Percentiles rank a stretch among this genome's conserved stretches.
Conservation (phyloP, 1,284 basidiomycete species). For the Trichosporon asahii region DNA sequence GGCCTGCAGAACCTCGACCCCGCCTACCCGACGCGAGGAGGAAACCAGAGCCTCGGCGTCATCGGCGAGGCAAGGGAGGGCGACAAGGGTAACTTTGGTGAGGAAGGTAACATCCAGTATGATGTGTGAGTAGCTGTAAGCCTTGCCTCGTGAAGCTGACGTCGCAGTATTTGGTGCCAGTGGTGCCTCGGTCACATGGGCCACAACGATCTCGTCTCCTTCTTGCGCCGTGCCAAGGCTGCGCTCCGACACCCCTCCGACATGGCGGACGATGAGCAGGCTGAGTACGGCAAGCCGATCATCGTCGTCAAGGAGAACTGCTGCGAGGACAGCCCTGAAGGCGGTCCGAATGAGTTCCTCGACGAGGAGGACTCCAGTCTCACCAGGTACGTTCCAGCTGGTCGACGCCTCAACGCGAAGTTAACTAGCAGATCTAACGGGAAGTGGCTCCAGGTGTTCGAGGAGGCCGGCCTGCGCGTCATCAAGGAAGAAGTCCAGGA, state of each 20-base stretch:
- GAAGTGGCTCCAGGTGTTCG: slow-evolving; percentile 73
- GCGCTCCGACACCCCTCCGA: slow-evolving; percentile 21
- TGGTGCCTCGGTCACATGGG: slow-evolving; percentile 85
- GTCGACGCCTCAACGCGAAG: background rate
- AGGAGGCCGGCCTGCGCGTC: slow-evolving; percentile 64
- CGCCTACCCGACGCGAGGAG: slow-evolving; percentile 51
- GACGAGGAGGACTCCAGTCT: slow-evolving; percentile 84
- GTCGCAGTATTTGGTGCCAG: slow-evolving; percentile 72
- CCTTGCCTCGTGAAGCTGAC: slow-evolving; percentile 57
- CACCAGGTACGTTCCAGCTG: slow-evolving; percentile 60
- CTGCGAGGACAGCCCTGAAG: slow-evolving; percentile 62
- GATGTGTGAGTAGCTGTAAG: slow-evolving; percentile 45
- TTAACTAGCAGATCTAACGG: slow-evolving; percentile 64
- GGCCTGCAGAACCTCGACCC: slow-evolving; percentile 77
- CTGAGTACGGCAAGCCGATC: slow-evolving; percentile 48
- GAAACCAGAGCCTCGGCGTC: slow-evolving; percentile 34
- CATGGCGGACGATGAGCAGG: slow-evolving; percentile 15
- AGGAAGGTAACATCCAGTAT: slow-evolving; percentile 39
- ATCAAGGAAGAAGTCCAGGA: slow-evolving; percentile 63
- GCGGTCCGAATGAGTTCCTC: slow-evolving; percentile 58
- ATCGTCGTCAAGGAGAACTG: slow-evolving; percentile 90
- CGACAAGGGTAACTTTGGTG: slow-evolving; percentile 31
- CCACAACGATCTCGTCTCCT: slow-evolving; percentile 70
- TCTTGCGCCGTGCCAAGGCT: slow-evolving; percentile 64
- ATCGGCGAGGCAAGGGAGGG: slow-evolving; percentile 38